Evolutionary conservation across 2,329 filamentous ascomycete species (phyloP).

Genomic region (Zymoseptoria crescenta): DNA sequence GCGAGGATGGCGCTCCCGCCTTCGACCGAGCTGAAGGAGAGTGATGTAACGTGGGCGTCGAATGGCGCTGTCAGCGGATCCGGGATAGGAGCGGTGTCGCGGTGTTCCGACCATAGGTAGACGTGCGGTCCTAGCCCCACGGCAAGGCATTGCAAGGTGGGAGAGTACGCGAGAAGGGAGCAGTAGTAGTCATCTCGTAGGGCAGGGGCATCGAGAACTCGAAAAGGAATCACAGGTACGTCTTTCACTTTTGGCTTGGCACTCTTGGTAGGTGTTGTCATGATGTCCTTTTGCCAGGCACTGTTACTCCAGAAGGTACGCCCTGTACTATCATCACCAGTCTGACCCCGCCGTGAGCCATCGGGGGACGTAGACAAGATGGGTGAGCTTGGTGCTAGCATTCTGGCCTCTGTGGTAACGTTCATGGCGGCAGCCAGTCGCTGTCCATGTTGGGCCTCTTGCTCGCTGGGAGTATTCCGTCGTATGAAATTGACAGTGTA

Average conservation of each 20-base stretch:
- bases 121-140: constrained; percentile 73
- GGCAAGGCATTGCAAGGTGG: constrained; percentile 65
- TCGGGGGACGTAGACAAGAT: constrained; percentile 6
- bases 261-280: constrained; percentile 6
- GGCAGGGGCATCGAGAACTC: constrained; percentile 75
- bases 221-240: constrained; percentile 27
- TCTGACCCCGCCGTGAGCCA: constrained; percentile 2
- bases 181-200: constrained; percentile 96
- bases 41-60: constrained; percentile 59
- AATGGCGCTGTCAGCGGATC: constrained; percentile 47
- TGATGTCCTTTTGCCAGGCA: constrained; percentile 15
- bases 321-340: constrained; percentile 3
- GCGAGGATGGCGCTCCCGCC: constrained; percentile 76
- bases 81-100: constrained; percentile 41
- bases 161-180: constrained; percentile 78
- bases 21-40: constrained; percentile 78
- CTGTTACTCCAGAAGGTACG: constrained; percentile 16
- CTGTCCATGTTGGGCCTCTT: constrained; percentile 52
- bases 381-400: constrained; percentile 47
- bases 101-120: constrained; percentile 79
- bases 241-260: constrained; percentile 17
- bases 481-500: constrained; percentile 51
- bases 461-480: constrained; percentile 21
- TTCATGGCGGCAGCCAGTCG: constrained; percentile 73
- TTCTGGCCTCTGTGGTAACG: constrained; percentile 60